phyloP scores from a whole-genome alignment of 176 grass and related monocot species.

The Triticum monococcum region DNA sequence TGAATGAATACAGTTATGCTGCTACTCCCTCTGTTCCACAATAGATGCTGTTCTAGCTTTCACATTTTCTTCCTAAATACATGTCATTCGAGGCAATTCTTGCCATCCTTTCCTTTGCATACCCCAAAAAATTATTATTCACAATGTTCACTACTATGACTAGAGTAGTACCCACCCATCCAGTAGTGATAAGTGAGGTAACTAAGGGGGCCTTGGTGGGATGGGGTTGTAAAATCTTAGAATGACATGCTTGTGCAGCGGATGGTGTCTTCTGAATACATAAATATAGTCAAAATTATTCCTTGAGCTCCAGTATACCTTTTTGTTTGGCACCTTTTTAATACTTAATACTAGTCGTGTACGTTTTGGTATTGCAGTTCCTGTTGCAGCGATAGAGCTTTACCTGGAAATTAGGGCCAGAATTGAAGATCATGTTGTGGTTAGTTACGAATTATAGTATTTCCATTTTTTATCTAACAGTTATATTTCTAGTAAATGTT shows the following conservation, averaged over 20 bases:
- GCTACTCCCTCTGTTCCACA: neutral
- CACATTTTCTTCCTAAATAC: neutral
- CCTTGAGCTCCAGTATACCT: constrained; percentile 3
- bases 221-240: neutral
- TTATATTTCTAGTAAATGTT: constrained; percentile 13
- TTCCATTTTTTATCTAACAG: neutral
- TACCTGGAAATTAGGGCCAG: constrained; percentile 62
- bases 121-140: neutral
- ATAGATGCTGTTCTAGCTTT: neutral
- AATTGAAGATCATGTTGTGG: constrained; percentile 80
- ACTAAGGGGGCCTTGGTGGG: neutral
- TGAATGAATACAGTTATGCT: neutral
- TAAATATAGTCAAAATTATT: neutral
- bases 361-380: constrained; percentile 48
- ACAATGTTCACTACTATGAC: neutral
- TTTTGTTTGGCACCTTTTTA: constrained; percentile 23
- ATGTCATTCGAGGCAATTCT: neutral
- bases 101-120: neutral
- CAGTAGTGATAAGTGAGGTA: neutral
- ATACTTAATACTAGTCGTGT: neutral
- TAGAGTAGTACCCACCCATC: neutral
- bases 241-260: neutral
- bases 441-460: constrained; percentile 41
- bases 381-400: constrained; percentile 55
- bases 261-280: neutral